Percentiles rank a stretch among this genome's conserved stretches.
These are phyloP conservation scores for Fusarium xyrophilum DNA, from an alignment of 2,329 filamentous ascomycete genomes.

Conservation along the genomic window DNA sequence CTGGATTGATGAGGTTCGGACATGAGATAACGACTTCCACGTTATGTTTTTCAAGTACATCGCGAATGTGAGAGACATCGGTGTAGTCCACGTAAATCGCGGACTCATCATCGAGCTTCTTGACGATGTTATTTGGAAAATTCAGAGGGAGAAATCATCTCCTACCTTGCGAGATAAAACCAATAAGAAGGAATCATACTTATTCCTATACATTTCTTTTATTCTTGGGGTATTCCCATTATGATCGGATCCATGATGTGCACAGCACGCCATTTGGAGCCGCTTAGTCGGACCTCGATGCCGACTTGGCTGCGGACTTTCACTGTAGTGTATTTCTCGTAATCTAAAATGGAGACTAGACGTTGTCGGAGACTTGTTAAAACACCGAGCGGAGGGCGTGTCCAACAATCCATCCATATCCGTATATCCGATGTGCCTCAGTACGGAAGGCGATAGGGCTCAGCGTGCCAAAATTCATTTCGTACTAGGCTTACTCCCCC, in stretches of 20 bases:
- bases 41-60: too few species aligned
- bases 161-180: not conserved
- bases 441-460: too few species aligned
- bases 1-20: not conserved
- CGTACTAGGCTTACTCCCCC: too few species aligned
- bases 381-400: not conserved
- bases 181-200: fast-evolving
- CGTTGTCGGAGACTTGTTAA: not conserved
- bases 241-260: not conserved
- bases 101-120: not conserved
- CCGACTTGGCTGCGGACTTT: not conserved
- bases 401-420: not conserved
- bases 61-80: not conserved
- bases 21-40: not conserved
- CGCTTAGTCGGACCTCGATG: not conserved
- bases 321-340: fast-evolving
- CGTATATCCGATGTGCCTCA: not conserved
- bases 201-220: fast-evolving
- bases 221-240: not conserved
- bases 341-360: not conserved
- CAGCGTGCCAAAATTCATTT: too few species aligned
- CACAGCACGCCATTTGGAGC: too few species aligned
- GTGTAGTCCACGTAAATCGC: not conserved
- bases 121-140: fast-evolving
- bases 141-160: fast-evolving